Percentiles rank a stretch among this genome's conserved stretches.
These are phyloP conservation scores for Mortierella sp. DNA, from an alignment of 371 early-diverging fungal genomes.

Conservation along the genomic window DNA sequence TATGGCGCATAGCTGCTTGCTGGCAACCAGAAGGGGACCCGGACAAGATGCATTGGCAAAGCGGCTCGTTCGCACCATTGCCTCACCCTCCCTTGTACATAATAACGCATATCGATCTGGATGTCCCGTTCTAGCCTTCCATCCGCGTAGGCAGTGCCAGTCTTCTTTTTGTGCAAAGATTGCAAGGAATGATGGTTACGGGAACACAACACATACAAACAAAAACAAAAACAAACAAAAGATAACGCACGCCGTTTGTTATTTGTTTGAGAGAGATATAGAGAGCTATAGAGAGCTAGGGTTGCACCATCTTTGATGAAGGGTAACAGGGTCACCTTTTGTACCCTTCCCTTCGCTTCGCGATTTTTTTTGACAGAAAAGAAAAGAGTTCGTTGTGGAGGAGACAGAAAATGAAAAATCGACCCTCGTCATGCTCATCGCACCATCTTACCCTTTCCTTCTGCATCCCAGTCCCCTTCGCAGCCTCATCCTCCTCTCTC, in stretches of 20 bases:
- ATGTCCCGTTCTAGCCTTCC: not conserved
- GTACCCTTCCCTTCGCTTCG: not conserved
- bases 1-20: not conserved
- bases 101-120: too few species aligned
- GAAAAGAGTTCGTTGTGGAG: not conserved
- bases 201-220: not conserved
- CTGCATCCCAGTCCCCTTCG: not conserved
- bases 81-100: too few species aligned
- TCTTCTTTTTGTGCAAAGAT: not conserved
- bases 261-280: not conserved
- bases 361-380: not conserved
- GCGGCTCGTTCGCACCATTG: not conserved
- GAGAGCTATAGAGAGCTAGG: not conserved
- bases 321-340: not conserved
- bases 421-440: not conserved
- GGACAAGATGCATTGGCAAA: not conserved
- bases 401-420: not conserved
- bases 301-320: not conserved
- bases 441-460: not conserved
- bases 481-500: not conserved
- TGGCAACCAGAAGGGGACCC: not conserved
- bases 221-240: not conserved
- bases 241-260: conserved; percentile 1
- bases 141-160: too few species aligned
- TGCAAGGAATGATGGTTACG: not conserved